Conservation (phyloP, 1,284 basidiomycete species). For the Fomes fomentarius region DNA sequence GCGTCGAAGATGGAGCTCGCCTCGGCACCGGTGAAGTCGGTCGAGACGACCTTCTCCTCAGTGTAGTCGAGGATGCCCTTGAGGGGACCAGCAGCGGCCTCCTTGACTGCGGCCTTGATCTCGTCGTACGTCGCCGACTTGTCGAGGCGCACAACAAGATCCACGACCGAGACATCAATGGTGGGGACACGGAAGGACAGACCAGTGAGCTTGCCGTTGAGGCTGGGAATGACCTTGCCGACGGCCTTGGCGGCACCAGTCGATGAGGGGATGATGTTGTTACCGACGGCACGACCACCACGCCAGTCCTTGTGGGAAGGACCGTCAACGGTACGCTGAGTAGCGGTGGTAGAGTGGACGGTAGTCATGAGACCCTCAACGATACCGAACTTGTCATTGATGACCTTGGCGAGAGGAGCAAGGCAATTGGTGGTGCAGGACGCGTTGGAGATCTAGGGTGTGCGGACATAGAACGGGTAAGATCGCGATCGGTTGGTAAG, state of each 20-base stretch:
- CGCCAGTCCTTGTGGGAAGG: conserved; percentile 96
- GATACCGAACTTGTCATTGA: conserved; percentile 96
- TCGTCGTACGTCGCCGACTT: conserved; percentile 87
- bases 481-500: neutral
- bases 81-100: conserved; percentile 72
- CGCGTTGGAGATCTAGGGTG: conserved; percentile 88
- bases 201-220: conserved; percentile 98
- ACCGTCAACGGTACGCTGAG: conserved; percentile 99
- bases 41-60: conserved; percentile 93
- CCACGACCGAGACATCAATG: conserved; percentile 97
- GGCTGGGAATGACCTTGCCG: conserved; percentile 96
- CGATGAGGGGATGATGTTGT: conserved; percentile 99
- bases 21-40: conserved; percentile 87
- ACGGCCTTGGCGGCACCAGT: conserved; percentile 99
- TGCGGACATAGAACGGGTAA: conserved; percentile 9
- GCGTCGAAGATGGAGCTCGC: conserved; percentile 92
- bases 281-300: conserved; percentile 95
- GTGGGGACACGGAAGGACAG: conserved; percentile 99
- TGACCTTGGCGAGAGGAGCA: conserved; percentile 97
- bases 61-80: conserved; percentile 95
- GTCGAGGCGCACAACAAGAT: conserved; percentile 93
- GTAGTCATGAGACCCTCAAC: conserved; percentile 99
- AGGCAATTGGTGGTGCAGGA: conserved; percentile 99
- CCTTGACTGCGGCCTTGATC: conserved; percentile 90
- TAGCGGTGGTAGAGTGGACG: conserved; percentile 95